Percentiles rank a stretch among this genome's conserved stretches.
Evolutionary conservation across 192 early-diverging fungal genomes (phyloP).

Genomic region (Gamsiella multidivaricata): DNA sequence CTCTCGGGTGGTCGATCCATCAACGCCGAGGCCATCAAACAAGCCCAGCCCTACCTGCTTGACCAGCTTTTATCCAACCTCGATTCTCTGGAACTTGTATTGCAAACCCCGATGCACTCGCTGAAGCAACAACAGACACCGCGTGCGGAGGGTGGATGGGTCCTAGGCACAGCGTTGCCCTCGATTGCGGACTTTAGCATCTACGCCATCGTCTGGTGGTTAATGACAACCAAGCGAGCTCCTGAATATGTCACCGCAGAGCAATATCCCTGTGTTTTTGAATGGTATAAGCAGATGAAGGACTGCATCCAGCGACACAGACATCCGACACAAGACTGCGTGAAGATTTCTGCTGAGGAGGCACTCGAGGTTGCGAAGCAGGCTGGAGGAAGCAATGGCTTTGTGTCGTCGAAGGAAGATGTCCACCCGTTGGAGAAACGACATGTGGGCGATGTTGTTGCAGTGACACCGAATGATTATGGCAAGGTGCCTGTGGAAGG

Average conservation of each 20-base stretch:
- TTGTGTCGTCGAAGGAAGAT: not conserved
- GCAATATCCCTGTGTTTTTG: conserved; percentile 36
- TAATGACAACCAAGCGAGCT: conserved; percentile 20
- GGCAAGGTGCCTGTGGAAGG: conserved; percentile 53
- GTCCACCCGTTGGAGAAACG: conserved; percentile 2
- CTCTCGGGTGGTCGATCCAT: conserved; percentile 19
- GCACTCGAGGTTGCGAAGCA: conserved; percentile 37
- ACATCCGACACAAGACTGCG: conserved; percentile 16
- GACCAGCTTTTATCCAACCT: conserved; percentile 31
- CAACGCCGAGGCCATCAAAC: conserved; percentile 13
- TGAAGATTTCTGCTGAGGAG: conserved; percentile 46
- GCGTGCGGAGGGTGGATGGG: conserved; percentile 32
- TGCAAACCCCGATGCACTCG: conserved; percentile 1
- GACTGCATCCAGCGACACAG: conserved; percentile 26
- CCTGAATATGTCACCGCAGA: conserved; percentile 13
- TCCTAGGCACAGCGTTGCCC: conserved; percentile 33
- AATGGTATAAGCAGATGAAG: conserved; percentile 41
- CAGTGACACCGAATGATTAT: conserved; percentile 54
- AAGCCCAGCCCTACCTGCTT: conserved; percentile 16
- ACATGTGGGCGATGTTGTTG: conserved; percentile 31
- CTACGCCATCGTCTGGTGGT: conserved; percentile 32
- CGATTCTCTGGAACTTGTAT: conserved; percentile 27
- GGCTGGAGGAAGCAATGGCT: not conserved
- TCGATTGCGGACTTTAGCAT: conserved; percentile 39
- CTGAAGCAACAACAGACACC: conserved; percentile 12